These are phyloP conservation scores for Beauveria rudraprayagi DNA, from an alignment of 2,329 filamentous ascomycete species.

Conservation along the genomic window DNA sequence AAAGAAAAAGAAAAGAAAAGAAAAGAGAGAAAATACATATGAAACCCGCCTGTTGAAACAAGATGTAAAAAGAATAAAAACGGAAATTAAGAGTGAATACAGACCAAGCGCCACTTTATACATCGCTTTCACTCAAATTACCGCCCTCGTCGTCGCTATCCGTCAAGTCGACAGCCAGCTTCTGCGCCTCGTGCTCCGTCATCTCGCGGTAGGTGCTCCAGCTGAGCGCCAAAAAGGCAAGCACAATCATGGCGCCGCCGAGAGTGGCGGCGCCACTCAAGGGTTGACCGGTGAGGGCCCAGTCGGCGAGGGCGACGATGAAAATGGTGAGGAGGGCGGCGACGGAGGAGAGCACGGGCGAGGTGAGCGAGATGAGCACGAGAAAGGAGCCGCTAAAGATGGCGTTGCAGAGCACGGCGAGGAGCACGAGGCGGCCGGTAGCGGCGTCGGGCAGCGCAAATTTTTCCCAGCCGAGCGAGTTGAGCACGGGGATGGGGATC, in stretches of 20 bases:
- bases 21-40: not conserved
- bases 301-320: conserved; percentile 87
- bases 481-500: conserved; percentile 82
- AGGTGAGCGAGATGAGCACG: conserved; percentile 85
- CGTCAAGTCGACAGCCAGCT: conserved; percentile 35
- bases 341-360: conserved; percentile 84
- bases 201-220: conserved; percentile 94
- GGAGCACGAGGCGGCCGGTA: conserved; percentile 69
- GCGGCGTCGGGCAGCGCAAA: conserved; percentile 76
- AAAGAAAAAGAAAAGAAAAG: too few relatives aligned
- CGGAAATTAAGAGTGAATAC: not conserved
- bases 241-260: conserved; percentile 81
- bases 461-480: conserved; percentile 66
- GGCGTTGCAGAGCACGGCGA: conserved; percentile 81
- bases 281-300: conserved; percentile 71
- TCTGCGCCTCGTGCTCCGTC: conserved; percentile 68
- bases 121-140: conserved; percentile 26
- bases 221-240: conserved; percentile 77
- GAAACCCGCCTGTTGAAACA: not conserved
- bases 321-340: conserved; percentile 94
- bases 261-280: conserved; percentile 66
- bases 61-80: not conserved
- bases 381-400: conserved; percentile 90
- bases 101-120: conserved; percentile 11
- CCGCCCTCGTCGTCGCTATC: conserved; percentile 39